Evolutionary conservation across 805 yeast species (phyloP), one percentile per base, ranked within the genome.

Genomic region (Maudiozyma bulderi): DNA sequence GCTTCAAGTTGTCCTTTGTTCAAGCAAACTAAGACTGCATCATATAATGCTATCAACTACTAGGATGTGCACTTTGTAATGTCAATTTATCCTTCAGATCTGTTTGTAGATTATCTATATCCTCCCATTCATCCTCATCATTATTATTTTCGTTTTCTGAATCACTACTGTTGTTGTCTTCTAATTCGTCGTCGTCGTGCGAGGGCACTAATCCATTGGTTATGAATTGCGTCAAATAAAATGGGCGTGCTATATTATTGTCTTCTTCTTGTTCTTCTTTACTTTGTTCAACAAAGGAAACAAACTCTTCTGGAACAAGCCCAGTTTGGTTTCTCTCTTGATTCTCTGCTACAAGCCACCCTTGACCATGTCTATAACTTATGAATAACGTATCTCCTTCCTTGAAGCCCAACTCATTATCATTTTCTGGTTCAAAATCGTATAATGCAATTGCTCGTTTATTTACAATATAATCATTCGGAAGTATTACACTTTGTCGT

Each of bases 241-340:
- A 77, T 14, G 77, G 81, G 52, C 73, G 73, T 4, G 78, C 69
- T 3, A 52, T 56, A n/a, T 56, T 60, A 5, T 54, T 58, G 41
- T 55, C 53, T 8, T 49, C 57, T 15, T 53, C 53, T 8, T 54
- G 55, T 8, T 46, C 56, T 4, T 58, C 62, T 3, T 57, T 59
- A 14, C 51, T 57, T 13, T 50, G 46, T 14, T 53, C 56, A 15
- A 70, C 35, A 43, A 75, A 61, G 47, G 86, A 84, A 32, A 93
- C 96, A 59, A 90, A 93, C 58, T 86, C 96, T 59, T 90, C 95
- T 1, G 99, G 99, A 6, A 93, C 95, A 46, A 93, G 76, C 1
- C 99, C 99, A 10, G 95, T 86, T 53, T 57, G 57, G 1, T 64
- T 58, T 15, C 62, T 55, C 20, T 52, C 56, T 26, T 57, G 90